Conservation (phyloP, 257 asterid genomes). For the Linaria vulgaris region DNA sequence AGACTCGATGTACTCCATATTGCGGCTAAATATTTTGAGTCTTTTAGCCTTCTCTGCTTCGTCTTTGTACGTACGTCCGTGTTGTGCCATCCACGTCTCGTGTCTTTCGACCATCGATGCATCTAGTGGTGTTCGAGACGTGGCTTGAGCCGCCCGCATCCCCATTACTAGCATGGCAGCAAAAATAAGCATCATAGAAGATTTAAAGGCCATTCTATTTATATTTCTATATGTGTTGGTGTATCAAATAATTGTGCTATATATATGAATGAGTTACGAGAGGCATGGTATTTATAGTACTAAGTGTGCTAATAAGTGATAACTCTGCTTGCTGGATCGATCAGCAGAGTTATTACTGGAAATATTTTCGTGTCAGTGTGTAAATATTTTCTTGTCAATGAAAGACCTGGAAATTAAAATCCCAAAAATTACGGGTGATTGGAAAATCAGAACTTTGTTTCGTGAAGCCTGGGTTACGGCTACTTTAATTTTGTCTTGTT, state of each 20-base stretch:
- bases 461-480: too few species aligned
- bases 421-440: too few species aligned
- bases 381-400: too few species aligned
- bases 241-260: too few species aligned
- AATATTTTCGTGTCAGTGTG: too few species aligned
- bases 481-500: too few species aligned
- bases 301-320: too few species aligned
- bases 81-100: conserved; percentile 1
- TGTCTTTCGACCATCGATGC: conserved; percentile 5
- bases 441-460: too few species aligned
- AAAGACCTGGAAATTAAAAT: too few species aligned
- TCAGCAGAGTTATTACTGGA: too few species aligned
- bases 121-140: background rate
- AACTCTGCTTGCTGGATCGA: too few species aligned
- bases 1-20: conserved; percentile 25
- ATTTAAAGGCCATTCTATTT: background rate
- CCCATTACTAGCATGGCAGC: background rate
- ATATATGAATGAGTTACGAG: background rate
- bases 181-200: background rate
- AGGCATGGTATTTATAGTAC: conserved; percentile 12
- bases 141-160: background rate
- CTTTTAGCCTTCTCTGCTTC: background rate
- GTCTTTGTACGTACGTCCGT: conserved; percentile 8
- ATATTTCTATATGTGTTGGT: too few species aligned
- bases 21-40: conserved; percentile 26